Evolutionary conservation across 2,329 filamentous ascomycete genomes (phyloP).

Genomic region (Colletotrichum cuscutae): DNA sequence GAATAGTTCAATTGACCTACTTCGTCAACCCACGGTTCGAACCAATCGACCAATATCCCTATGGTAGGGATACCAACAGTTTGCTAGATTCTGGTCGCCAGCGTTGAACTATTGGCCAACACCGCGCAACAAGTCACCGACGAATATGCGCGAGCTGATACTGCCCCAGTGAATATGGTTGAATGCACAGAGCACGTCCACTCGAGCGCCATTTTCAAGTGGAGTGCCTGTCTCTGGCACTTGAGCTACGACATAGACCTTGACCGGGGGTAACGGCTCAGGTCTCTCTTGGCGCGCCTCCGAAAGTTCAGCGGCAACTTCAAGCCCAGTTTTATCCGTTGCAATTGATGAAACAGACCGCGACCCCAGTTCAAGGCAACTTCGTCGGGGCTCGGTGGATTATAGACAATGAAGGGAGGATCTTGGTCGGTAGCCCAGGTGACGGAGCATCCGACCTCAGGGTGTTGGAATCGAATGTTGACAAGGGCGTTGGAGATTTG

Average conservation of each 20-base stretch:
- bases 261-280: not conserved
- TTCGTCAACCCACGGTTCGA: too few relatives aligned
- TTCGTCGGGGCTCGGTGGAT: not conserved
- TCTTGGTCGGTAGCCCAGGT: not conserved
- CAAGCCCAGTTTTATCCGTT: not conserved
- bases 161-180: not conserved
- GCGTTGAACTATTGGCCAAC: not conserved
- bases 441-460: not conserved
- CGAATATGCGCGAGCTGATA: not conserved
- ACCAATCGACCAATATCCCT: too few relatives aligned
- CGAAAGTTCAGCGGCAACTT: not conserved
- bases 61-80: too few relatives aligned
- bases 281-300: not conserved
- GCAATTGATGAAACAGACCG: too few relatives aligned
- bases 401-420: not conserved
- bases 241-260: not conserved
- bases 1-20: too few relatives aligned
- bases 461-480: not conserved
- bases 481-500: not conserved
- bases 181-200: not conserved
- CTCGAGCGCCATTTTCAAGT: not conserved
- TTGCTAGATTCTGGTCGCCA: too few relatives aligned
- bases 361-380: not conserved
- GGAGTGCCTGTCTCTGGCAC: not conserved
- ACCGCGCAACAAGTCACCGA: not conserved